Base-by-base conservation (phyloP, 495 filamentous ascomycete species). In the Podospora conica region DNA sequence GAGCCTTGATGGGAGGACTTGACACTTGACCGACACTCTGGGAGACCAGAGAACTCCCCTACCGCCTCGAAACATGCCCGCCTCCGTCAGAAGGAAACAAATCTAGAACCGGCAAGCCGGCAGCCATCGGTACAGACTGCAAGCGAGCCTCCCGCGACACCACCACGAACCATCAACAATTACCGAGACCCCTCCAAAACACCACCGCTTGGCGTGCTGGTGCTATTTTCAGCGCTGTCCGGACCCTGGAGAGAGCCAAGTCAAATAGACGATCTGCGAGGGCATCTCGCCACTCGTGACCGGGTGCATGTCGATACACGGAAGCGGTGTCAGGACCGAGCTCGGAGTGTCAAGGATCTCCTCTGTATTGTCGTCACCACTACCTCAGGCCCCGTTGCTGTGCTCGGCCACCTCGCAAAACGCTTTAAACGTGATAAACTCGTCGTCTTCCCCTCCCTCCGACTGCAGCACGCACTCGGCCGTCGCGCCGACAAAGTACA, bases 401-500 rank as follows among this genome's bases (percentile, higher is more conserved):
- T 69, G 68, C 0, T 76, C 75, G 60, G 86, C 83, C 68, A 96
- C 77, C 79, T 97, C 93, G 71, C 92, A 97, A 73, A 97, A 99
- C 2, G 96, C 96, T 80, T 93, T 97, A 80, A 94, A 99, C 0
- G 90, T 93, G 24, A 90, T 89, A 69, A 98, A 90, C 20, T 84
- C 86, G 18, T 82, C 84, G 4, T 71, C 84, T 69, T 27, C 77
- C 3, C 56, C 80, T 4, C 84, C 79, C 65, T 80, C 84, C 33
- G 85, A 90, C 76, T 96, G 89, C 55, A 98, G 74, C 1, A 91
- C 81, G 54, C 89, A 85, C 77, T 96, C 90, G 0, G 96, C 96
- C 9, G 90, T 92, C 21, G 95, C 91, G 1, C 95, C 95, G 2
- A 97, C 90, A 75, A 98, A 98, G 78, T 86, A 98, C 27, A 98